Percentiles rank a stretch among this genome's conserved stretches.
Evolutionary conservation across 2,329 filamentous ascomycete genomes (phyloP).

Genomic region (Fusarium sp.): DNA sequence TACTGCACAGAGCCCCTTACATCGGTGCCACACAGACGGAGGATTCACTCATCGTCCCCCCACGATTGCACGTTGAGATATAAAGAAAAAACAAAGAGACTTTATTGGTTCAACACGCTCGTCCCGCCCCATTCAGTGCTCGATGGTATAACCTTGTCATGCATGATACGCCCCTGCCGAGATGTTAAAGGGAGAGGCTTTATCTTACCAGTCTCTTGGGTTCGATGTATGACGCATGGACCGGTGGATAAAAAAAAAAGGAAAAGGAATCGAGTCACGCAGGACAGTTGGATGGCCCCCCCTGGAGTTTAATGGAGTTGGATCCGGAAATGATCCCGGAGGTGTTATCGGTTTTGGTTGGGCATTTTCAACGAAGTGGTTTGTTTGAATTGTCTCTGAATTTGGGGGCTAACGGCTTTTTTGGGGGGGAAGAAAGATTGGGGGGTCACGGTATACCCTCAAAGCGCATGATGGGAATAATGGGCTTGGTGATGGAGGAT

Average conservation of each 20-base stretch:
- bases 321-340: slow-evolving; percentile 37
- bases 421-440: background rate
- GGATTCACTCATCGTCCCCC: slow-evolving; percentile 39
- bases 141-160: slow-evolving; percentile 17
- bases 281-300: slow-evolving; percentile 17
- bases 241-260: background rate
- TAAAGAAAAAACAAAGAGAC: slow-evolving; percentile 42
- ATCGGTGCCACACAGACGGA: slow-evolving; percentile 36
- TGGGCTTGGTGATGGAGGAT: slow-evolving; percentile 14
- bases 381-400: slow-evolving; percentile 38
- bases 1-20: slow-evolving; percentile 37
- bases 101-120: slow-evolving; percentile 41
- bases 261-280: slow-evolving; percentile 9
- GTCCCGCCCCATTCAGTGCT: slow-evolving; percentile 37
- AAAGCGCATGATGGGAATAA: slow-evolving; percentile 16
- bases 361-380: slow-evolving; percentile 30
- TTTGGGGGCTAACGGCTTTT: slow-evolving; percentile 18
- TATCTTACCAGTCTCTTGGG: slow-evolving; percentile 9
- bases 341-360: slow-evolving; percentile 36
- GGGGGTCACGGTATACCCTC: no score
- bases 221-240: slow-evolving; percentile 30
- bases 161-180: slow-evolving; percentile 4
- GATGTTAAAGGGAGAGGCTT: slow-evolving; percentile 11
- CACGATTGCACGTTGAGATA: slow-evolving; percentile 45
- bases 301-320: slow-evolving; percentile 23